Evolutionary conservation across 2,329 filamentous ascomycete species (phyloP).

Genomic region (Neocucurbitaria cava): DNA sequence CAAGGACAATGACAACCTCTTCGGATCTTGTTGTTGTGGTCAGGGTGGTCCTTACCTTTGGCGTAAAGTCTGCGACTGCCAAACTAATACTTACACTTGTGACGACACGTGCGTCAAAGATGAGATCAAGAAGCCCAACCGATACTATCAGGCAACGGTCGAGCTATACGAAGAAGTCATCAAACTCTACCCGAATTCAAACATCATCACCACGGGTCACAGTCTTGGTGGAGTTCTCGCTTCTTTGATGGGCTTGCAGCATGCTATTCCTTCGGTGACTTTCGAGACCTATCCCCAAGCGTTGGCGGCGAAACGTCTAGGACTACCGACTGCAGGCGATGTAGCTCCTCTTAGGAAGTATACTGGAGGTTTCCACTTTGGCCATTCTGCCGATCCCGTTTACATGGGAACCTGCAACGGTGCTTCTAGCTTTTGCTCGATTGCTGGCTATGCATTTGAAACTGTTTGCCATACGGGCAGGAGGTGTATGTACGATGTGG

Average conservation of each 20-base stretch:
- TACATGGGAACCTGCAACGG: constrained; percentile 49
- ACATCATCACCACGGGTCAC: constrained; percentile 45
- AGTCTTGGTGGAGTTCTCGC: constrained; percentile 46
- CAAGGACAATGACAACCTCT: constrained; percentile 48
- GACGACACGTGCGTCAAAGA: constrained; percentile 43
- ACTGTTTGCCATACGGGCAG: constrained; percentile 46
- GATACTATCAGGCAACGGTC: constrained; percentile 41
- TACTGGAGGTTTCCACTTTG: constrained; percentile 46
- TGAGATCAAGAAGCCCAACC: constrained; percentile 40
- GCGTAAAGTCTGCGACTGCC: constrained; percentile 45
- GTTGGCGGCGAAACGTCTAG: constrained; percentile 42
- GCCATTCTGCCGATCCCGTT: constrained; percentile 45
- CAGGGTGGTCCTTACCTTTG: constrained; percentile 46
- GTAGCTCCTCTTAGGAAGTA: constrained; percentile 40
- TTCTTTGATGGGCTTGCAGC: constrained; percentile 42
- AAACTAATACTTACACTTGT: constrained; percentile 44
- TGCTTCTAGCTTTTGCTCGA: constrained; percentile 45
- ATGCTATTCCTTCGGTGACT: constrained; percentile 41
- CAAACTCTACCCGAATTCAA: constrained; percentile 42
- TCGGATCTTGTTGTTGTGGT: constrained; percentile 46
- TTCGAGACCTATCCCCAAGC: constrained; percentile 48
- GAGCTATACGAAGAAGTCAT: constrained; percentile 44
- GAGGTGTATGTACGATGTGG: constrained; percentile 45
- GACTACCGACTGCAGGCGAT: constrained; percentile 37
- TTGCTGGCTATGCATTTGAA: constrained; percentile 47